These are phyloP conservation scores for Botryosphaeria dothidea DNA, from an alignment of 2,329 filamentous ascomycete species.

Conservation along the genomic window DNA sequence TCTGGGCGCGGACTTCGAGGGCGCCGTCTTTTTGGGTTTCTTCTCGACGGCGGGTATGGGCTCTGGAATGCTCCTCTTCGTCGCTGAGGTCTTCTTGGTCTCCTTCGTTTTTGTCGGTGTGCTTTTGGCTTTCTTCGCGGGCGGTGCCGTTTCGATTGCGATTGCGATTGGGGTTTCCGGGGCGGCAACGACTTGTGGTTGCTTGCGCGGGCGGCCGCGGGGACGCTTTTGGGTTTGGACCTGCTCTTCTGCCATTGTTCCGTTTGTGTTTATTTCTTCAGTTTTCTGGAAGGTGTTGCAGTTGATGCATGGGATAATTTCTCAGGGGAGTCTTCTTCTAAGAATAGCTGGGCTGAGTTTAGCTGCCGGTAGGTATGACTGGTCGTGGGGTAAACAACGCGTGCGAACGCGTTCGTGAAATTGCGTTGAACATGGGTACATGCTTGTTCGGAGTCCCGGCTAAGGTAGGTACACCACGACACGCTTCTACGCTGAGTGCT, in stretches of 20 bases:
- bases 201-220: constrained; percentile 1
- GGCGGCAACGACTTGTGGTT: neutral
- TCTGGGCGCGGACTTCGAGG: too few species aligned
- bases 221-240: neutral
- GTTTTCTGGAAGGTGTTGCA: neutral
- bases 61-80: neutral
- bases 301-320: too few species aligned
- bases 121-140: neutral
- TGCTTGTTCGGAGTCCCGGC: neutral
- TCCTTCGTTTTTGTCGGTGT: neutral
- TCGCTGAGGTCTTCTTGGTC: neutral
- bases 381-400: constrained; percentile 1
- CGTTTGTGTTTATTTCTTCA: neutral
- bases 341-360: neutral
- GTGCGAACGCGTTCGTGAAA: neutral
- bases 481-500: neutral
- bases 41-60: neutral
- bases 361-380: neutral
- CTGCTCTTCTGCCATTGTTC: neutral
- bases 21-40: neutral
- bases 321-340: neutral
- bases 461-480: neutral
- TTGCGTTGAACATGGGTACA: neutral
- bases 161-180: neutral
- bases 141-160: neutral